phyloP scores from a whole-genome alignment of 179 eudicot genomes.

The Corrigiola litoralis region DNA sequence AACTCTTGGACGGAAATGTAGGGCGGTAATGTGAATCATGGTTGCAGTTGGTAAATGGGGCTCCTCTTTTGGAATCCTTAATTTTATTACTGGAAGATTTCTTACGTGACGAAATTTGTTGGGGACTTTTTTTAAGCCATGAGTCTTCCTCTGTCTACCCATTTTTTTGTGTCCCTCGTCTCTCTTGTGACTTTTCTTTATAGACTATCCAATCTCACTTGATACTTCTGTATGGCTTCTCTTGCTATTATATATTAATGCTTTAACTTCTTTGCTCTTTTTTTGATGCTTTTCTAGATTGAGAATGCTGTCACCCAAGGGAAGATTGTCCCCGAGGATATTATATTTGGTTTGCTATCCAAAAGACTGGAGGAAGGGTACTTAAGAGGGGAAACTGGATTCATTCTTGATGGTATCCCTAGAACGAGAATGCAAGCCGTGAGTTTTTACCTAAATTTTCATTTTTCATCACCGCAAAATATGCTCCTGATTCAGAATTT shows the following conservation, averaged over 20 bases:
- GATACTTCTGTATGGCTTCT: not conserved
- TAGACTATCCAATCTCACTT: not conserved
- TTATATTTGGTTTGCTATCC: conserved; percentile 74
- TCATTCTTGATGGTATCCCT: conserved; percentile 92
- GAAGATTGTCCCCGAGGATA: conserved; percentile 82
- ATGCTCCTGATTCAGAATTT: not conserved
- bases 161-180: no score
- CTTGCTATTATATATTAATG: not conserved
- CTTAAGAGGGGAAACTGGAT: conserved; percentile 73
- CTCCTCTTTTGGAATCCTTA: no score
- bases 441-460: conserved; percentile 28
- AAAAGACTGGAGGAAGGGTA: conserved; percentile 86
- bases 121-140: no score
- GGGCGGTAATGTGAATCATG: no score
- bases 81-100: no score
- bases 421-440: conserved; percentile 83
- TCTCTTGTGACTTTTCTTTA: no score
- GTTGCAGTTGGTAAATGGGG: no score
- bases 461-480: not conserved
- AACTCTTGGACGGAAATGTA: no score
- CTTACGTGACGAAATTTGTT: no score
- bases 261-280: not conserved
- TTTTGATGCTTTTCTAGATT: conserved; percentile 41
- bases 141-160: no score
- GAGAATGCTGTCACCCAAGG: conserved; percentile 76